Evolutionary conservation across 169 alveolate genomes (phyloP).

Genomic region (Cyclospora cayetanensis): DNA sequence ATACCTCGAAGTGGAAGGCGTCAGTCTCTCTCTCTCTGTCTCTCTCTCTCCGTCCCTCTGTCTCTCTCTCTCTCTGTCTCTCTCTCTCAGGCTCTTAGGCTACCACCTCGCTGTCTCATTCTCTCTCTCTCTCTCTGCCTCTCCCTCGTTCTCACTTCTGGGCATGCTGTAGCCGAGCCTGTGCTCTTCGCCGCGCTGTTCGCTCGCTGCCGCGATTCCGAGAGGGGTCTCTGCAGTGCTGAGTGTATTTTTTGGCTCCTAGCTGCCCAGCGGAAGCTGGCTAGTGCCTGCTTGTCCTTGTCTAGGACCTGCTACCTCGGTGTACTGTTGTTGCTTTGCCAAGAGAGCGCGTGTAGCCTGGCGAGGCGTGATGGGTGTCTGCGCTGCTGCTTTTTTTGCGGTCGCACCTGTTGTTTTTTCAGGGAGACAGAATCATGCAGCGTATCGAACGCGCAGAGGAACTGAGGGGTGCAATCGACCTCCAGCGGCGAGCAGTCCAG

Average conservation of each 20-base stretch:
- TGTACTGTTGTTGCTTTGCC: too few relatives aligned
- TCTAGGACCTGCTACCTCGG: too few relatives aligned
- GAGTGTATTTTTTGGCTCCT: too few relatives aligned
- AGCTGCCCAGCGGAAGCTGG: too few relatives aligned
- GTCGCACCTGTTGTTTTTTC: neutral
- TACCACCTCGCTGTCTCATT: too few relatives aligned
- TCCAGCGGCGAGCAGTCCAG: conserved; percentile 55
- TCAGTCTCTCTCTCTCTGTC: neutral
- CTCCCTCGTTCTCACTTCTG: neutral
- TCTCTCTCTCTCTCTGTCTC: neutral
- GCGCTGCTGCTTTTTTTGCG: neutral
- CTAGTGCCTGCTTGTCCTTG: neutral
- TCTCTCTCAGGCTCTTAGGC: too few relatives aligned
- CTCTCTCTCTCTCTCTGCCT: conserved; percentile 1
- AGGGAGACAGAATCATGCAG: conserved; percentile 70
- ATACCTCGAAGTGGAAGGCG: conserved; percentile 61
- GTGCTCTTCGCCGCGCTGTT: neutral
- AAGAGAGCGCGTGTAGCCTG: too few relatives aligned
- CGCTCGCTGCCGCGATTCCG: too few relatives aligned
- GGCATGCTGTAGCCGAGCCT: neutral
- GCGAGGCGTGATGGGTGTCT: too few relatives aligned
- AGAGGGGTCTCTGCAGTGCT: too few relatives aligned
- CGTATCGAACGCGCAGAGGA: conserved; percentile 63
- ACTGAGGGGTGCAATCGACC: conserved; percentile 51
- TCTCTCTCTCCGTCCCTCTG: neutral